phyloP scores from a whole-genome alignment of 2,329 filamentous ascomycete species.

The Sporothrix schenckii region DNA sequence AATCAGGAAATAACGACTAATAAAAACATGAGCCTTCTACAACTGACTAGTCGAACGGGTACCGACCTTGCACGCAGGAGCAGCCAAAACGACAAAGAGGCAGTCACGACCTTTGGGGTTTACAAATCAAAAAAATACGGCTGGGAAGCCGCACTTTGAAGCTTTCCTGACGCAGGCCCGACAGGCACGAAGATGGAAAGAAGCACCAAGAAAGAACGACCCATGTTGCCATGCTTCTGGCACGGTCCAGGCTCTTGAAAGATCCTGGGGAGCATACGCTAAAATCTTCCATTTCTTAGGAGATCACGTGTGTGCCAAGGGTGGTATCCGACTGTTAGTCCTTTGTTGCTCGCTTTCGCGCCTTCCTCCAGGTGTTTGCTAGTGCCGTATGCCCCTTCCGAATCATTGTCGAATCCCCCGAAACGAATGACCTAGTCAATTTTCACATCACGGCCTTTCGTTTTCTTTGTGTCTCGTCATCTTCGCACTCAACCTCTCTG shows the following conservation, averaged over 20 bases:
- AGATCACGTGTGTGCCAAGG: slow-evolving; percentile 24
- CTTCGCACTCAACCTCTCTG: not conserved
- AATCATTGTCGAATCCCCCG: slow-evolving; percentile 12
- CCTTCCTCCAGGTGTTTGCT: not conserved
- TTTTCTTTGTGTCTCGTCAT: slow-evolving; percentile 4
- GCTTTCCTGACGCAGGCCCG: slow-evolving; percentile 1
- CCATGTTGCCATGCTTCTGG: not conserved
- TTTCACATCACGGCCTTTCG: slow-evolving; percentile 12
- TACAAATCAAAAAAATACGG: not conserved
- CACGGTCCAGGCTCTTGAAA: not conserved
- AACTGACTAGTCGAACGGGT: slow-evolving; percentile 15
- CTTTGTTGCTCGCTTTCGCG: slow-evolving; percentile 16
- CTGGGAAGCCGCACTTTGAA: slow-evolving; percentile 13
- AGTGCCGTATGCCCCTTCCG: slow-evolving; percentile 10
- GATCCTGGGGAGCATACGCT: not conserved
- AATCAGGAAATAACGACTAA: slow-evolving; percentile 31
- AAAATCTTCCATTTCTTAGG: not conserved
- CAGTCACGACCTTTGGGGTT: not conserved
- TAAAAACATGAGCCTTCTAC: not conserved
- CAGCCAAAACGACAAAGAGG: not conserved
- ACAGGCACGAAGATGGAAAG: not conserved
- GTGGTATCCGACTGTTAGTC: too few relatives aligned
- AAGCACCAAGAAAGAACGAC: slow-evolving; percentile 1
- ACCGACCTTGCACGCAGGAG: slow-evolving; percentile 2
- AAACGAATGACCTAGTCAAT: slow-evolving; percentile 18